Percentiles rank a stretch among this genome's conserved stretches.
Conservation (phyloP, 2,329 filamentous ascomycete species). For the Colletotrichum sojae region DNA sequence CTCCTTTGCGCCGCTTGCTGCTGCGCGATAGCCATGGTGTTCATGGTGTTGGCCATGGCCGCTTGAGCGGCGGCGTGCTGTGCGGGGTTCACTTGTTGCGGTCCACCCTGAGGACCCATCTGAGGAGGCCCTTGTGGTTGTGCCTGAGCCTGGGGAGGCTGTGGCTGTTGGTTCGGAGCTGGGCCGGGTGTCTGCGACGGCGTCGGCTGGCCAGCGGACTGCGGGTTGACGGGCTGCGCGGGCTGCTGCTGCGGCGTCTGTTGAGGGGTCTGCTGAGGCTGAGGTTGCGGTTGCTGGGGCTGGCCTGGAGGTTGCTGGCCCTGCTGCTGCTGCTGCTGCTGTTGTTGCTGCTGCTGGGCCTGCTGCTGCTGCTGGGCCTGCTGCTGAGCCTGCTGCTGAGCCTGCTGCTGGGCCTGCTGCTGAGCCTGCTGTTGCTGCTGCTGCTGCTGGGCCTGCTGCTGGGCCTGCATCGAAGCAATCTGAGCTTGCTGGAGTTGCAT, state of each 20-base stretch:
- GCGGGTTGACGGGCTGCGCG: slow-evolving; percentile 40
- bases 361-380: slow-evolving; percentile 51
- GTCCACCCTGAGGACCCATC: slow-evolving; percentile 52
- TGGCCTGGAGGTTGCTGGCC: slow-evolving; percentile 48
- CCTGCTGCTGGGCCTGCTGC: slow-evolving; percentile 51
- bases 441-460: slow-evolving; percentile 53
- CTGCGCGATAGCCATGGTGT: slow-evolving; percentile 46
- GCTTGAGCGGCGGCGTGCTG: slow-evolving; percentile 41
- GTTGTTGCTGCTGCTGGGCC: slow-evolving; percentile 52
- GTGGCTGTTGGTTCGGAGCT: slow-evolving; percentile 41
- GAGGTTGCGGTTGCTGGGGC: slow-evolving; percentile 53
- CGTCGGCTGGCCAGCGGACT: slow-evolving; percentile 42
- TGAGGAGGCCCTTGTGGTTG: slow-evolving; percentile 49
- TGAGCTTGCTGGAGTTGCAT: slow-evolving; percentile 62
- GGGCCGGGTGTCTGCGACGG: slow-evolving; percentile 42
- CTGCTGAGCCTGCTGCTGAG: slow-evolving; percentile 55
- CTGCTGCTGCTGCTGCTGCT: slow-evolving; percentile 51
- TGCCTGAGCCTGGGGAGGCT: slow-evolving; percentile 51
- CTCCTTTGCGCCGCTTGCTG: slow-evolving; percentile 66
- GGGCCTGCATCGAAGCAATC: slow-evolving; percentile 53
- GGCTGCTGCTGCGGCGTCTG: slow-evolving; percentile 42
- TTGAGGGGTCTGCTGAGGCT: slow-evolving; percentile 50
- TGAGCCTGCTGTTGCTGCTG: slow-evolving; percentile 54
- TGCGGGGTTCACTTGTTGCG: slow-evolving; percentile 45
- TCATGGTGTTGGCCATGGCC: slow-evolving; percentile 54